These are phyloP conservation scores for Claviceps sp. DNA, from an alignment of 2,329 filamentous ascomycete species.

Conservation along the genomic window DNA sequence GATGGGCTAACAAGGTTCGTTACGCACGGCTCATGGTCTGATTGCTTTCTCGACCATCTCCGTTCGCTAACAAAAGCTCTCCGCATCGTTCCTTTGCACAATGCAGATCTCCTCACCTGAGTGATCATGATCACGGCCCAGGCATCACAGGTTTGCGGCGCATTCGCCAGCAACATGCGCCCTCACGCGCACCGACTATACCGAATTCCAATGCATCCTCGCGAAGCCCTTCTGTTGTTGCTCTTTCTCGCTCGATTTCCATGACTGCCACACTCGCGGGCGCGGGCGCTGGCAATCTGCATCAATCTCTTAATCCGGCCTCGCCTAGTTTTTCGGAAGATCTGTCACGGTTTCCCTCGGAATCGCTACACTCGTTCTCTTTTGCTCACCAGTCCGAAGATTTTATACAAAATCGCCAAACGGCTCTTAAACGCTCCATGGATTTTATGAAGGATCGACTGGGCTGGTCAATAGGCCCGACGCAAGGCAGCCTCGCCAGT, in stretches of 20 bases:
- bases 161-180: conserved; percentile 71
- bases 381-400: conserved; percentile 95
- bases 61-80: background rate
- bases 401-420: conserved; percentile 79
- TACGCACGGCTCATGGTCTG: conserved; percentile 11
- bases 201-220: conserved; percentile 50
- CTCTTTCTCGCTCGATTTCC: conserved; percentile 55
- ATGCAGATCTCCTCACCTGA: conserved; percentile 63
- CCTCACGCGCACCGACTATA: conserved; percentile 49
- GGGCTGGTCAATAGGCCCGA: conserved; percentile 56
- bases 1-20: conserved; percentile 61
- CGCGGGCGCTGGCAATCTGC: conserved; percentile 33
- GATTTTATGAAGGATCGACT: conserved; percentile 94
- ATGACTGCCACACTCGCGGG: conserved; percentile 51
- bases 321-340: conserved; percentile 79
- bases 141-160: conserved; percentile 78
- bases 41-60: conserved; percentile 7
- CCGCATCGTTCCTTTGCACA: background rate
- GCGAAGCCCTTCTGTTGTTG: conserved; percentile 41
- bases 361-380: conserved; percentile 95
- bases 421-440: conserved; percentile 81
- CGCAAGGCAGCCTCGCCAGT: conserved; percentile 62
- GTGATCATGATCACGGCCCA: conserved; percentile 77
- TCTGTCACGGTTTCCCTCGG: conserved; percentile 80
- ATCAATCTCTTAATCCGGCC: conserved; percentile 46